Percentiles rank a stretch among this genome's conserved stretches.
These are phyloP conservation scores for Candida xyloterini DNA, from an alignment of 805 yeast genomes.

Conservation along the genomic window DNA sequence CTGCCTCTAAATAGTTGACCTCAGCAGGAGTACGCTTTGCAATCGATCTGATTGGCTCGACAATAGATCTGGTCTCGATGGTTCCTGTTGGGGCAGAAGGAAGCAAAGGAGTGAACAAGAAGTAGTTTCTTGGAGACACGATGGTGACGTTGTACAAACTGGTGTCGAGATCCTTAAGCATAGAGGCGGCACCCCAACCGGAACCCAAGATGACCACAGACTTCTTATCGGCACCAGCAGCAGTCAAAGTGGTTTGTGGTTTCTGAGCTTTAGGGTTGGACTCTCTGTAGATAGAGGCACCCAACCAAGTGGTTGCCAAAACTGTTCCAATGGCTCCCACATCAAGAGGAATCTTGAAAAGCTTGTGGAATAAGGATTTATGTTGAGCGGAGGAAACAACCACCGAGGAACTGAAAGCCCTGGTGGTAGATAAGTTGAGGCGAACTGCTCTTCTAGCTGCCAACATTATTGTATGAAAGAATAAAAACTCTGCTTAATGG, in stretches of 20 bases:
- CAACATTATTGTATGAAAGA: constrained; percentile 3
- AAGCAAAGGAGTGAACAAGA: constrained; percentile 52
- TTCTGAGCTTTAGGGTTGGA: constrained; percentile 41
- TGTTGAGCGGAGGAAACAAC: constrained; percentile 18
- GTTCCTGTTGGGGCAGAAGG: constrained; percentile 58
- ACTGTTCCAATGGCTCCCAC: constrained; percentile 28
- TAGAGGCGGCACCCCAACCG: constrained; percentile 56
- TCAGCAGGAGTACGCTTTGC: constrained; percentile 50
- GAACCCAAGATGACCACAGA: constrained; percentile 41
- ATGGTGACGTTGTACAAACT: constrained; percentile 51
- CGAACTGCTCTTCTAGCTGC: constrained; percentile 13
- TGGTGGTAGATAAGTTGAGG: constrained; percentile 10
- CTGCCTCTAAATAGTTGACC: constrained; percentile 53
- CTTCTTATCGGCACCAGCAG: constrained; percentile 46
- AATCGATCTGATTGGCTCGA: constrained; percentile 52
- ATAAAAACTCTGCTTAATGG: background rate
- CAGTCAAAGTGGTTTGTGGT: constrained; percentile 43
- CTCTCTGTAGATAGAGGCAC: constrained; percentile 38
- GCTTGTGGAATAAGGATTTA: constrained; percentile 22
- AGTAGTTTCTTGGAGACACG: constrained; percentile 55
- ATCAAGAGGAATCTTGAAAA: constrained; percentile 28
- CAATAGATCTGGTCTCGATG: constrained; percentile 48
- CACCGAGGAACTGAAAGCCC: constrained; percentile 24
- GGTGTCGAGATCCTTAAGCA: constrained; percentile 52
- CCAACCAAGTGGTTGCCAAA: constrained; percentile 36